Evolutionary conservation across 345 rosid genomes (phyloP).

Genomic region (Punica granatum): DNA sequence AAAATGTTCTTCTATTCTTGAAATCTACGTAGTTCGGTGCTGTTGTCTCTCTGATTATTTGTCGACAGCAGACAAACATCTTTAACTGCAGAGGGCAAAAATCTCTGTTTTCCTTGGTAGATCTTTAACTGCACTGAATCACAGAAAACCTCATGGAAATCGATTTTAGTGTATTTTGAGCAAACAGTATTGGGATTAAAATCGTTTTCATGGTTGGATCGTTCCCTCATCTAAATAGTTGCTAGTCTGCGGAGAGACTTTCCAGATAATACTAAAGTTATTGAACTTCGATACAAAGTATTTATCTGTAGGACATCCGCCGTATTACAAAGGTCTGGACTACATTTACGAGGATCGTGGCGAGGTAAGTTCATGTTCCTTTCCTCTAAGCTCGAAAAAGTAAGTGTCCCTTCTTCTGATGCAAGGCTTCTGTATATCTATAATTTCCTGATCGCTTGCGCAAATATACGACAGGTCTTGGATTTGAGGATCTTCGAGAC

Average conservation of each 20-base stretch:
- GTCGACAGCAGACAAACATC: no score
- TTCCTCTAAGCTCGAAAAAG: neutral
- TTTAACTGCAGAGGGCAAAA: no score
- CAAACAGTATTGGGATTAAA: no score
- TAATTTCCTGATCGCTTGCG: neutral
- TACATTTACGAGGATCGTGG: constrained; percentile 94
- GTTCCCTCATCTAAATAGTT: neutral
- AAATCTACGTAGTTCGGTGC: no score
- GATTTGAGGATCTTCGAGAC: constrained; percentile 86
- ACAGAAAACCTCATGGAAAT: no score
- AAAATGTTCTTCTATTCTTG: no score
- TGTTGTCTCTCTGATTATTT: no score
- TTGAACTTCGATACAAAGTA: constrained; percentile 45
- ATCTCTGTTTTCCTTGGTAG: no score
- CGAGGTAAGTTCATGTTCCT: constrained; percentile 42
- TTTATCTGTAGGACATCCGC: constrained; percentile 91
- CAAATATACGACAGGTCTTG: constrained; percentile 35
- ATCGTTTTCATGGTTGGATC: no score
- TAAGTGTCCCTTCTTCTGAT: neutral
- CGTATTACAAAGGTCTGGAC: constrained; percentile 87
- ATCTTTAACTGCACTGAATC: no score
- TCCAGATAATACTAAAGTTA: neutral
- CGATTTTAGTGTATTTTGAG: no score
- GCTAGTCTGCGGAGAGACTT: no score
- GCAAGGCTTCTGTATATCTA: neutral